Conservation (phyloP, 345 rosid genomes). For the Dimocarpus longan region DNA sequence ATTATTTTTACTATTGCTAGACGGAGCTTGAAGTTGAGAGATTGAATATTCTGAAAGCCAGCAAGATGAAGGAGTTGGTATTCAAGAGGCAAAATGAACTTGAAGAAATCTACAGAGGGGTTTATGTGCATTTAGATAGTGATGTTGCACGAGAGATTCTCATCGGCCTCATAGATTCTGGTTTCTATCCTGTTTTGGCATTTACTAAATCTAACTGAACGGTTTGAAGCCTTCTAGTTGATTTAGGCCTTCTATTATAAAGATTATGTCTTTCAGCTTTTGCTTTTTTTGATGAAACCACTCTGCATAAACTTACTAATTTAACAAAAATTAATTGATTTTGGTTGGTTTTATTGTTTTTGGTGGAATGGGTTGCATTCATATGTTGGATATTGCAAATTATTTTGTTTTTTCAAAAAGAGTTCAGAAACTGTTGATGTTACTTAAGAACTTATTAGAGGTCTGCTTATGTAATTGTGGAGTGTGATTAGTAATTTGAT, state of each 20-base stretch:
- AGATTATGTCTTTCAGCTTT: not conserved
- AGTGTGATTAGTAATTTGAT: not conserved
- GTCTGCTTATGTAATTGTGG: not conserved
- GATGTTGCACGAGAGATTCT: conserved; percentile 71
- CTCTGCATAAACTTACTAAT: not conserved
- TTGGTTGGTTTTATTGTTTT: not conserved
- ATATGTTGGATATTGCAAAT: not conserved
- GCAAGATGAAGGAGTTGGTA: conserved; percentile 84
- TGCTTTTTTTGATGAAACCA: not conserved
- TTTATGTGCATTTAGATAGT: conserved; percentile 72
- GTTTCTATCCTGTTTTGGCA: conserved; percentile 33
- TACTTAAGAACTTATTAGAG: not conserved
- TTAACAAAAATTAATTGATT: not conserved
- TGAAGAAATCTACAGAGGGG: conserved; percentile 74
- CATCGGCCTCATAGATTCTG: conserved; percentile 60
- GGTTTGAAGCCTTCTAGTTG: conserved; percentile 8
- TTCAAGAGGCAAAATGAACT: conserved; percentile 81
- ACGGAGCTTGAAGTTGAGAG: conserved; percentile 69
- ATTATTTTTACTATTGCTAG: conserved; percentile 36
- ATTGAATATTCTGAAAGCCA: conserved; percentile 61
- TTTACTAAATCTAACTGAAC: conserved; percentile 5
- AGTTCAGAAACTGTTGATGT: not conserved
- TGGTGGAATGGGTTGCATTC: not conserved
- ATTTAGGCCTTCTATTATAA: not conserved
- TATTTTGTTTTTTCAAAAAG: not conserved